Conservation (phyloP, 768 basidiomycete species). For the Hericium alpestre region DNA sequence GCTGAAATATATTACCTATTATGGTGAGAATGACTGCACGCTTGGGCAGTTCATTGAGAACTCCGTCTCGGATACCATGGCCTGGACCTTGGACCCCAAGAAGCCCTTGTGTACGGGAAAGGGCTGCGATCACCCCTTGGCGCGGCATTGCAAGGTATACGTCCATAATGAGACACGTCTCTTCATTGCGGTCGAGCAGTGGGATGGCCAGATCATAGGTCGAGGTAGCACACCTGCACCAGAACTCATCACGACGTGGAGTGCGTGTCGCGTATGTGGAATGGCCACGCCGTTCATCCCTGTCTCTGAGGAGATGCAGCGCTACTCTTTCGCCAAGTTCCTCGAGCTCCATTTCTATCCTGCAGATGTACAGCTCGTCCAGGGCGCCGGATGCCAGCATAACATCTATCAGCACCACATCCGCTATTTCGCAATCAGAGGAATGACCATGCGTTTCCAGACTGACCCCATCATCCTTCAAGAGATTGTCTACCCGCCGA, state of each 20-base stretch:
- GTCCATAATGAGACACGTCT: slow-evolving; percentile 82
- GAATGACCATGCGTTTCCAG: slow-evolving; percentile 83
- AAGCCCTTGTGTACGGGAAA: slow-evolving; percentile 70
- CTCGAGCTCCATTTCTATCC: slow-evolving; percentile 95
- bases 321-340: slow-evolving; percentile 93
- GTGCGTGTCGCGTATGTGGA: slow-evolving; percentile 69
- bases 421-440: slow-evolving; percentile 77
- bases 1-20: slow-evolving; percentile 72
- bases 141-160: slow-evolving; percentile 82
- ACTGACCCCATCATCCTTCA: slow-evolving; percentile 73
- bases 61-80: slow-evolving; percentile 55
- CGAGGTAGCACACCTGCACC: slow-evolving; percentile 45
- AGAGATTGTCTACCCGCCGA: slow-evolving; percentile 84
- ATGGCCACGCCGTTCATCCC: slow-evolving; percentile 81
- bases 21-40: slow-evolving; percentile 86
- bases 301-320: slow-evolving; percentile 83
- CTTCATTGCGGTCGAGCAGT: slow-evolving; percentile 80
- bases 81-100: slow-evolving; percentile 60
- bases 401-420: slow-evolving; percentile 91
- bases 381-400: slow-evolving; percentile 84
- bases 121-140: slow-evolving; percentile 70
- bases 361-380: slow-evolving; percentile 72
- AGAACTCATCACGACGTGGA: slow-evolving; percentile 86
- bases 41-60: slow-evolving; percentile 90
- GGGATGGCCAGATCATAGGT: slow-evolving; percentile 68